Conservation (phyloP, 306 rosid species). For the Quercus wislizeni region DNA sequence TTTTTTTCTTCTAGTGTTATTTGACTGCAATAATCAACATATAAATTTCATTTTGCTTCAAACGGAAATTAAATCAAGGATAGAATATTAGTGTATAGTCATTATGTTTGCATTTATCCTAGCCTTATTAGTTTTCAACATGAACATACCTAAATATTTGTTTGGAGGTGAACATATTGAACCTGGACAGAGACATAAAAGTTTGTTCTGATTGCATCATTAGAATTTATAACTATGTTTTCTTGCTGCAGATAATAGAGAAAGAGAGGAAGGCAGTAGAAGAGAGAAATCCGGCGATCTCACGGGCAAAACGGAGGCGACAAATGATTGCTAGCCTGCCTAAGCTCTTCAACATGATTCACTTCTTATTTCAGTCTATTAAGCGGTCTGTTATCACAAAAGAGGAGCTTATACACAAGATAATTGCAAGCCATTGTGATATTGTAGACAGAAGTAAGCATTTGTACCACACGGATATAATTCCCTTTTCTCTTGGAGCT, state of each 20-base stretch:
- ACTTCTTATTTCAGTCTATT: slow-evolving; percentile 49
- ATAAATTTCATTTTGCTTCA: neutral
- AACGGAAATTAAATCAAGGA: neutral
- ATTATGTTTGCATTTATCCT: neutral
- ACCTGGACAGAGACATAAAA: neutral
- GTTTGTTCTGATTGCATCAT: neutral
- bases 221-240: slow-evolving; percentile 1
- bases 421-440: slow-evolving; percentile 46
- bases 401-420: slow-evolving; percentile 71
- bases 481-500: neutral
- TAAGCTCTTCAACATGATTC: slow-evolving; percentile 74
- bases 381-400: slow-evolving; percentile 55
- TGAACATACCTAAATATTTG: neutral
- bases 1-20: neutral
- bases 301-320: slow-evolving; percentile 68
- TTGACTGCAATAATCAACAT: neutral
- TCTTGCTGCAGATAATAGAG: slow-evolving; percentile 61
- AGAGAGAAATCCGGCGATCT: slow-evolving; percentile 21
- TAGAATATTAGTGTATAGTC: too few species aligned
- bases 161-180: neutral
- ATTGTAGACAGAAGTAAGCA: slow-evolving; percentile 68
- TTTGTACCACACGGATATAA: neutral
- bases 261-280: slow-evolving; percentile 64
- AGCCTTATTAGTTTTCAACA: neutral
- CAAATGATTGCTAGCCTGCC: slow-evolving; percentile 66